Evolutionary conservation across 345 rosid genomes (phyloP), one percentile per base, ranked within the genome.

Genomic region (Lumnitzera littorea): DNA sequence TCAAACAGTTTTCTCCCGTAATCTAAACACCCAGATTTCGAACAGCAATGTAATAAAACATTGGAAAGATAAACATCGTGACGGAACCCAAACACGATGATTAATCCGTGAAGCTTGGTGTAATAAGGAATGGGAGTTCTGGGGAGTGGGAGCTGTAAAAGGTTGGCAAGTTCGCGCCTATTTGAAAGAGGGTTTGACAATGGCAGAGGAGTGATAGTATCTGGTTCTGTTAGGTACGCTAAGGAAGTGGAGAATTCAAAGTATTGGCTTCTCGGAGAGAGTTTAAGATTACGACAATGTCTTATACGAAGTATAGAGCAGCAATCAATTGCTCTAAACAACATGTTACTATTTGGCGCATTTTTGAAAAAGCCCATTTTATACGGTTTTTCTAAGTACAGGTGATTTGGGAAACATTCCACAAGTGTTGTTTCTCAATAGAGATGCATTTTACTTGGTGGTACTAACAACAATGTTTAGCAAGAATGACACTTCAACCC

Each of bases 1-100:
- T 79, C 87, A 61, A 89, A 84, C 83, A 89, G 5, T 48, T 62
- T 67, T 36, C 81, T 67, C 36, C 80, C 89, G 50, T 51, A 41
- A 7, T 50, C 16, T 16, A 86, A 25, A 61, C 57, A 25, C 47
- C 64, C 70, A 31, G 64, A 55, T 56, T 61, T 64, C 0, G 75
- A 69, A 20, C 75, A 84, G 1, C 15, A 14, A 5, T 55, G 69
- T 13, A 86, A 50, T 46, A 89, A 65, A 59, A 82, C 27, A 62
- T 89, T 86, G 55, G 63, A 55, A 3, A 89, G 67, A 59, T 68
- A 81, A 54, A 74, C 65, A 53, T 89, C 83, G 9, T 66, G 70
- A 0, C 25, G 76, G 10, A 79, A 62, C 0, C 86, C 87, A 1
- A 64, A 79, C 11, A 79, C 77, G 2, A 78, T 4, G 17, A 81